Percentiles rank a stretch among this genome's conserved stretches.
These are phyloP conservation scores for Sisymbrium irio DNA, from an alignment of 345 rosid species.

Conservation along the genomic window DNA sequence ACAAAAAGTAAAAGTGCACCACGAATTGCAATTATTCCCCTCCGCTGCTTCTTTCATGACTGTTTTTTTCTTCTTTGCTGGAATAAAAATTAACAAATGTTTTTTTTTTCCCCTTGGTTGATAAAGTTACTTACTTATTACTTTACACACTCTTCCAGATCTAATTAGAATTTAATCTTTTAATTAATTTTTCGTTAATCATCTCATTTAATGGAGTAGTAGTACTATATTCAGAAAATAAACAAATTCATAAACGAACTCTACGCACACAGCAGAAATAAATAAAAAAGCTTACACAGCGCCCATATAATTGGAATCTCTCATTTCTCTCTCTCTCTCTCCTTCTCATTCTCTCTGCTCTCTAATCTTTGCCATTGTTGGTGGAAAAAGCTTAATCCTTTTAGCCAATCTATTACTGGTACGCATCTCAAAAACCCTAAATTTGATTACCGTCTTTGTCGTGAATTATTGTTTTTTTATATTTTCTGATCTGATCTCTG, in stretches of 20 bases:
- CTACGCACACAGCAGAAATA: conserved; percentile 5
- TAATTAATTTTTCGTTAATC: background rate
- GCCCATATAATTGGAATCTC: conserved; percentile 28
- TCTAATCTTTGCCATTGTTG: conserved; percentile 31
- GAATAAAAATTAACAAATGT: conserved; percentile 17
- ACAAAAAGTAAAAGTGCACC: conserved; percentile 32
- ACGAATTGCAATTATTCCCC: conserved; percentile 35
- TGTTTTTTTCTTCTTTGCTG: conserved; percentile 24
- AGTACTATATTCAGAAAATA: background rate
- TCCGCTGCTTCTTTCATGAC: conserved; percentile 18
- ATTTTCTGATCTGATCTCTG: conserved; percentile 34
- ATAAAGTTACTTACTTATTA: conserved; percentile 17
- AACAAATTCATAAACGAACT: conserved; percentile 25
- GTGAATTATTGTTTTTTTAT: conserved; percentile 8
- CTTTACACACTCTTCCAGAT: conserved; percentile 32
- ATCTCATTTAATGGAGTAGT: conserved; percentile 6
- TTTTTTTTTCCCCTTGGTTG: conserved; percentile 10
- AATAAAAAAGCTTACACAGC: background rate
- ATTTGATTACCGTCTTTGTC: conserved; percentile 11
- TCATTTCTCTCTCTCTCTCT: conserved; percentile 7
- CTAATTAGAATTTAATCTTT: conserved; percentile 13
- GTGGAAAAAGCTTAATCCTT: conserved; percentile 32
- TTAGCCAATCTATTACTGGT: conserved; percentile 31
- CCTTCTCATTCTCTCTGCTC: conserved; percentile 17
- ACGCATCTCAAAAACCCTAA: conserved; percentile 42